A percentile compares a stretch with the other conserved stretches of the same genome.
These are phyloP conservation scores for Stachybotrys chlorohalonatus DNA, from an alignment of 2,329 filamentous ascomycete species.

Conservation along the genomic window DNA sequence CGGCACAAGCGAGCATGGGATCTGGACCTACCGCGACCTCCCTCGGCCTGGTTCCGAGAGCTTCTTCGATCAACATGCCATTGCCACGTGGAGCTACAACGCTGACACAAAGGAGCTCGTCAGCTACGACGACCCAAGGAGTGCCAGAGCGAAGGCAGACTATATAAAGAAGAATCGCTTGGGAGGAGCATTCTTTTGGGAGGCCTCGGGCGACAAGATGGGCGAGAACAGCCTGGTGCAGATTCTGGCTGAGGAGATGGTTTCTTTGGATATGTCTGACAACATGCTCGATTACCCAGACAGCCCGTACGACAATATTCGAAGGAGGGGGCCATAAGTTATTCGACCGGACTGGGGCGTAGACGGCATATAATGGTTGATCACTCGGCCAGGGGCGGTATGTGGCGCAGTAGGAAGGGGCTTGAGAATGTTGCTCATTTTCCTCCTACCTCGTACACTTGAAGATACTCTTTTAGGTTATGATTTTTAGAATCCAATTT, in stretches of 20 bases:
- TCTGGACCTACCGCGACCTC: slow-evolving; percentile 67
- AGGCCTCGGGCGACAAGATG: slow-evolving; percentile 57
- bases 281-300: slow-evolving; percentile 48
- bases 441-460: no score
- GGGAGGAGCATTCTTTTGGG: slow-evolving; percentile 80
- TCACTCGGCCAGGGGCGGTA: no score
- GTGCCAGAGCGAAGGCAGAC: slow-evolving; percentile 50
- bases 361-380: no score
- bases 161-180: slow-evolving; percentile 54
- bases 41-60: slow-evolving; percentile 51
- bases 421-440: no score
- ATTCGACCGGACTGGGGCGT: neutral
- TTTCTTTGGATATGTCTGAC: slow-evolving; percentile 34
- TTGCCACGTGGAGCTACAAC: slow-evolving; percentile 68
- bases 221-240: slow-evolving; percentile 48
- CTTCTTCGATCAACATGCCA: slow-evolving; percentile 43
- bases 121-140: slow-evolving; percentile 56
- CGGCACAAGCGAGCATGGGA: slow-evolving; percentile 48
- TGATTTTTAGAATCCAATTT: no score
- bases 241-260: slow-evolving; percentile 36
- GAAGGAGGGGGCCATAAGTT: slow-evolving; percentile 19
- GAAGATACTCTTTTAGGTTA: no score
- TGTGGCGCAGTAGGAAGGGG: no score
- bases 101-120: slow-evolving; percentile 49
- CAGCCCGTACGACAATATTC: slow-evolving; percentile 51